These are phyloP conservation scores for Sclerotinia glacialis DNA, from an alignment of 2,329 filamentous ascomycete genomes.

Conservation along the genomic window DNA sequence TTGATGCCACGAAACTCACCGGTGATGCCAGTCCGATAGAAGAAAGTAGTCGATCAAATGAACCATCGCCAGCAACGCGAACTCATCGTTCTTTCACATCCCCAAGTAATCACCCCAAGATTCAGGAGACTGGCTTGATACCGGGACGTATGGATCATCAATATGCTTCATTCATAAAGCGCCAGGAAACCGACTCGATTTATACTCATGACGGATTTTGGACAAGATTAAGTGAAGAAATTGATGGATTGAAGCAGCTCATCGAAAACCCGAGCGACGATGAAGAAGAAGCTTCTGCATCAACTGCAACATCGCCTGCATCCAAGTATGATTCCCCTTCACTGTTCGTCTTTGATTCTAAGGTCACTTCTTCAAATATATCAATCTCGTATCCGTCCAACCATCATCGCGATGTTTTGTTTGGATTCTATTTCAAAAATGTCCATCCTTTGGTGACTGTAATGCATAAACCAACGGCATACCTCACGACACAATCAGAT, in stretches of 20 bases:
- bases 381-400: conserved; percentile 10
- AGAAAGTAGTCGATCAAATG: conserved; percentile 3
- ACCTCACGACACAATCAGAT: neutral
- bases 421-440: conserved; percentile 13
- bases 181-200: conserved; percentile 17
- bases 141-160: conserved; percentile 14
- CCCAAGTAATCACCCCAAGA: neutral
- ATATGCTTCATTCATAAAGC: conserved; percentile 19
- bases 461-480: neutral
- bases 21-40: neutral
- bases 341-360: conserved; percentile 16
- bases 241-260: conserved; percentile 21
- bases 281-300: conserved; percentile 16
- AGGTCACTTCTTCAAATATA: neutral
- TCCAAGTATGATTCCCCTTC: conserved; percentile 18
- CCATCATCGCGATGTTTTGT: conserved; percentile 1
- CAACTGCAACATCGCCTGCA: neutral
- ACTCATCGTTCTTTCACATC: conserved; percentile 6
- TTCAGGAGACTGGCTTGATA: neutral
- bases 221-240: conserved; percentile 21
- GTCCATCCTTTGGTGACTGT: conserved; percentile 15
- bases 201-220: conserved; percentile 20
- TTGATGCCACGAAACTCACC: conserved; percentile 18
- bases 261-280: conserved; percentile 18
- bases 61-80: conserved; percentile 11